Evolutionary conservation across 176 grass and related monocot genomes (phyloP).

Genomic region (Ampelocalamus luodianensis): DNA sequence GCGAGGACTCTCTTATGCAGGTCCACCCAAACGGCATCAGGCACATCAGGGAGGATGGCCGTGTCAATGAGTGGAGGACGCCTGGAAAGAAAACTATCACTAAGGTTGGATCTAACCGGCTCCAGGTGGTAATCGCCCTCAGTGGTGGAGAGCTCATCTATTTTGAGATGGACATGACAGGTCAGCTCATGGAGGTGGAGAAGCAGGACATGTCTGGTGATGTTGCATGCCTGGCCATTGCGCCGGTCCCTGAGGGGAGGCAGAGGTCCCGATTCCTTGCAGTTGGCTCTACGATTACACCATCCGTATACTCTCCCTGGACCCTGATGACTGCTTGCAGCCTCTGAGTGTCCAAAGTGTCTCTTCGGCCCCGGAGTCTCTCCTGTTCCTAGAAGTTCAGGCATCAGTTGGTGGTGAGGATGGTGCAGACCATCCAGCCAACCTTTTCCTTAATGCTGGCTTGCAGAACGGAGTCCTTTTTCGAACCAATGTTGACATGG

Average conservation of each 20-base stretch:
- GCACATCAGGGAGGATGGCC: conserved; percentile 97
- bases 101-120: conserved; percentile 86
- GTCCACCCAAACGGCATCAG: conserved; percentile 93
- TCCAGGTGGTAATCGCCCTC: conserved; percentile 96
- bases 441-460: conserved; percentile 95
- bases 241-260: conserved; percentile 88
- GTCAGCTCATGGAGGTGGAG: conserved; percentile 96
- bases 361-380: conserved; percentile 89
- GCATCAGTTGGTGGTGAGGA: conserved; percentile 90
- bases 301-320: conserved; percentile 89
- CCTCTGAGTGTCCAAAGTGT: conserved; percentile 87
- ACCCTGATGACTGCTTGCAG: conserved; percentile 91
- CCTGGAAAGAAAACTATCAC: conserved; percentile 98
- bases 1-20: conserved; percentile 98
- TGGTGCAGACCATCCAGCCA: conserved; percentile 94
- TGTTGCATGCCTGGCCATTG: conserved; percentile 91
- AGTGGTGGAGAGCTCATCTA: conserved; percentile 97
- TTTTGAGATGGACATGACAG: conserved; percentile 98
- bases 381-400: conserved; percentile 87
- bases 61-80: conserved; percentile 96
- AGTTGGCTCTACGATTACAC: conserved; percentile 95
- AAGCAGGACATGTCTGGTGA: conserved; percentile 99
- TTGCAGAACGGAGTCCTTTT: conserved; percentile 98
- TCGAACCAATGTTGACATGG: conserved; percentile 96
- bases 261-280: conserved; percentile 93